Percentiles rank a stretch among this genome's conserved stretches.
These are phyloP conservation scores for Apiotrichum laibachii DNA, from an alignment of 1,284 basidiomycete species.

Conservation along the genomic window DNA sequence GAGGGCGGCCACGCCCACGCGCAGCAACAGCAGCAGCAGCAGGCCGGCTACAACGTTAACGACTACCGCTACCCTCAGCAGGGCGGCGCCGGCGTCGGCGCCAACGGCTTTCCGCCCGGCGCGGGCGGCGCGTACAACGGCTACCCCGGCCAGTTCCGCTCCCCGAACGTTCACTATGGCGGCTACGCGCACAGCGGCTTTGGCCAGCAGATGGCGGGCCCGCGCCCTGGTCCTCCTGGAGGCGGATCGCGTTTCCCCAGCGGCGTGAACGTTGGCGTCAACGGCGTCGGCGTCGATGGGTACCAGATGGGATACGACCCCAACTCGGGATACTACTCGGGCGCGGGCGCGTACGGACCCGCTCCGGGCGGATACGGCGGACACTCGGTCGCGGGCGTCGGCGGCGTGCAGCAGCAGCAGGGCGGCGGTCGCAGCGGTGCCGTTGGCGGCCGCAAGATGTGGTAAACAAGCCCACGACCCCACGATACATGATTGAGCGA, in stretches of 20 bases:
- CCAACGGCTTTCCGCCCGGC: conserved; percentile 7
- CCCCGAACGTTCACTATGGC: conserved; percentile 11
- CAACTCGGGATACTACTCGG: conserved; percentile 12
- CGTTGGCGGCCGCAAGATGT: conserved; percentile 8
- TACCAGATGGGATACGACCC: conserved; percentile 20
- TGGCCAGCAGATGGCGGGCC: conserved; percentile 20
- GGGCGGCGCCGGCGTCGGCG: conserved; percentile 2
- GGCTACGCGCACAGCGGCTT: conserved; percentile 17
- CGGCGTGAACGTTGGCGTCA: conserved; percentile 6
- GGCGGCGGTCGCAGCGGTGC: conserved; percentile 3
- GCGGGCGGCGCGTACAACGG: conserved; percentile 6
- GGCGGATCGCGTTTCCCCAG: not conserved
- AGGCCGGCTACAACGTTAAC: not conserved
- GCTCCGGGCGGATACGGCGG: too few relatives aligned
- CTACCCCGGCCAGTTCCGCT: conserved; percentile 13
- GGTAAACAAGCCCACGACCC: not conserved
- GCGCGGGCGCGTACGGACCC: not conserved
- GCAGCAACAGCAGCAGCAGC: conserved; percentile 2
- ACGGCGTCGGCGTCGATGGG: conserved; percentile 5
- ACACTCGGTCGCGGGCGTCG: not conserved
- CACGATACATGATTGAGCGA: too few relatives aligned
- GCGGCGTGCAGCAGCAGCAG: conserved; percentile 14
- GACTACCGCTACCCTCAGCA: conserved; percentile 9
- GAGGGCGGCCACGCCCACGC: conserved; percentile 6
- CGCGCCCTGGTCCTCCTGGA: not conserved